These are phyloP conservation scores for Solanum piurae DNA, from an alignment of 257 asterid genomes.

Conservation along the genomic window DNA sequence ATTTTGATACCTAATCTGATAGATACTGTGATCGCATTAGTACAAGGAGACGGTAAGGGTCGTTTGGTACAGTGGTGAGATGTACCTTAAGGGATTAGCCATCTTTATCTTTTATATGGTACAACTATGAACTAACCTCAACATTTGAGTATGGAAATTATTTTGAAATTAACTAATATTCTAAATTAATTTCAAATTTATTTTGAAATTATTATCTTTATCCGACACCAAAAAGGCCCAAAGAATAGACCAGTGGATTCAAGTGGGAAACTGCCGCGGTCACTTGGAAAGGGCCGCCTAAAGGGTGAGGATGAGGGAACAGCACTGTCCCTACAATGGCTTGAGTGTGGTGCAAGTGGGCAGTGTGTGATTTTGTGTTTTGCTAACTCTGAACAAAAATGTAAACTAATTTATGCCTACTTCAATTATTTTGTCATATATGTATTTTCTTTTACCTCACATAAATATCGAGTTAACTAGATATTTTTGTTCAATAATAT, in stretches of 20 bases:
- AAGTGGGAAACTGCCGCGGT: conserved; percentile 2
- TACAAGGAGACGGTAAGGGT: background rate
- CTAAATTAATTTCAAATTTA: no score
- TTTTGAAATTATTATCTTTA: background rate
- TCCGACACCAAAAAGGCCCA: background rate
- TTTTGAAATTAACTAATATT: background rate
- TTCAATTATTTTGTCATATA: background rate
- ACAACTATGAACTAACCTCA: background rate
- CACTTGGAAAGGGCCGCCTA: background rate
- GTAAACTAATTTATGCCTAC: background rate
- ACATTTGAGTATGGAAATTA: background rate
- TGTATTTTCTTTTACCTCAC: background rate
- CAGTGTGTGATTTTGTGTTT: background rate
- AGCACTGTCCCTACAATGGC: conserved; percentile 19
- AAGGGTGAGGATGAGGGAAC: conserved; percentile 10
- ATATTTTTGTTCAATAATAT: background rate
- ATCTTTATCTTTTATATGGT: background rate
- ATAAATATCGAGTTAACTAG: background rate
- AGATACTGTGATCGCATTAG: background rate
- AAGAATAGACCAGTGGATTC: background rate
- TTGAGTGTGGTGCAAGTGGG: conserved; percentile 24
- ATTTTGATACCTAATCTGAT: background rate
- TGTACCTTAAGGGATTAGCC: background rate
- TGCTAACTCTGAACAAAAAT: conserved; percentile 6
- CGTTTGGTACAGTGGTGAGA: background rate